Evolutionary conservation across 805 yeast species (phyloP).

Genomic region (Kregervanrija delftensis): DNA sequence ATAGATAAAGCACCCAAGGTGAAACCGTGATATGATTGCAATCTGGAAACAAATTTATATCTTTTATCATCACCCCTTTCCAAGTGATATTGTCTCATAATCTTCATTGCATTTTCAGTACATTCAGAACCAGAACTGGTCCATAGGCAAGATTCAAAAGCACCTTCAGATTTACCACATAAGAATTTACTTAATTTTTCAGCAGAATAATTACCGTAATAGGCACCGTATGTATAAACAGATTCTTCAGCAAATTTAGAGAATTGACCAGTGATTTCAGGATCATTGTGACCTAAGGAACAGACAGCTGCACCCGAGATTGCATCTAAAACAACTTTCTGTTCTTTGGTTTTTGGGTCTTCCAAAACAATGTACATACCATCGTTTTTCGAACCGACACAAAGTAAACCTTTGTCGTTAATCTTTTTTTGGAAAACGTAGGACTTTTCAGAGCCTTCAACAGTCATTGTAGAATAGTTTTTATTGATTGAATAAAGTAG

Average conservation of each 20-base stretch:
- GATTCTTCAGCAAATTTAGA: conserved; percentile 26
- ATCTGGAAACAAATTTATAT: conserved; percentile 35
- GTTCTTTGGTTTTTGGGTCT: conserved; percentile 33
- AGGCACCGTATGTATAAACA: conserved; percentile 29
- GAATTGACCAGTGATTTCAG: conserved; percentile 31
- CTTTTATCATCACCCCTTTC: conserved; percentile 37
- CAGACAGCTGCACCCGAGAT: conserved; percentile 46
- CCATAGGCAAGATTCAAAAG: conserved; percentile 35
- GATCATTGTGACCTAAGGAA: conserved; percentile 36
- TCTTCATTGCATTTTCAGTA: conserved; percentile 71
- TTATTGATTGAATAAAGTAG: not conserved
- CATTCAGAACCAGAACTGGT: conserved; percentile 74
- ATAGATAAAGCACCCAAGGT: conserved; percentile 40
- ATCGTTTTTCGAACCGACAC: conserved; percentile 35
- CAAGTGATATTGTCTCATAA: conserved; percentile 44
- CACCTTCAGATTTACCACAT: conserved; percentile 31
- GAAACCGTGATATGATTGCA: conserved; percentile 43
- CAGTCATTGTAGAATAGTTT: conserved; percentile 9
- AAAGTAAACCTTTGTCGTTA: conserved; percentile 29
- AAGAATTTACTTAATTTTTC: conserved; percentile 39
- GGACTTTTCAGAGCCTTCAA: conserved; percentile 20
- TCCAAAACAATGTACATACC: conserved; percentile 35
- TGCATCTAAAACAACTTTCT: conserved; percentile 31
- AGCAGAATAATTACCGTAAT: conserved; percentile 31
- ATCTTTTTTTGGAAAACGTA: conserved; percentile 38